phyloP scores from a whole-genome alignment of 2,329 filamentous ascomycete genomes.

The Dendryphion nanum region DNA sequence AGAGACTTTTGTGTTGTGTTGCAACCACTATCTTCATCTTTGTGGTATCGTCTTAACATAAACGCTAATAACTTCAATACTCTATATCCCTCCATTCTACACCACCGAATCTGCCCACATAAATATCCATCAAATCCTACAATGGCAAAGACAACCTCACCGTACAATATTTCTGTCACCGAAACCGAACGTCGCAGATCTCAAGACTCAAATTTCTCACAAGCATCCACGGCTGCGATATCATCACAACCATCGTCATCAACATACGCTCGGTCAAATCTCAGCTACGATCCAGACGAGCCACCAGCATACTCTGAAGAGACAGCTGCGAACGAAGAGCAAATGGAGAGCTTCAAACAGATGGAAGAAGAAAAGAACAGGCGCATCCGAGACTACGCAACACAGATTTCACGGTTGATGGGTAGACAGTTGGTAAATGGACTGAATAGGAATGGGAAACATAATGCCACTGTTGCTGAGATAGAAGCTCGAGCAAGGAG shows the following conservation, averaged over 20 bases:
- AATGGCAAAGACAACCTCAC: not conserved
- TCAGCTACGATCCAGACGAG: not conserved
- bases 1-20: too few relatives aligned
- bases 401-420: conserved; percentile 7
- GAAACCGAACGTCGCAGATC: not conserved
- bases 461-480: too few relatives aligned
- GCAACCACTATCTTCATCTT: too few relatives aligned
- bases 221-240: not conserved
- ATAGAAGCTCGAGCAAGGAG: too few relatives aligned
- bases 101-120: not conserved
- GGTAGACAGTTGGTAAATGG: conserved; percentile 7
- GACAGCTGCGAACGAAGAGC: not conserved
- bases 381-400: conserved; percentile 9
- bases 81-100: too few relatives aligned
- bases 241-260: not conserved
- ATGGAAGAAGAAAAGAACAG: conserved; percentile 2
- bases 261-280: not conserved
- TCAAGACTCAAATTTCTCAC: not conserved
- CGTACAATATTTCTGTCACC: not conserved
- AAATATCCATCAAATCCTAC: not conserved
- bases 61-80: too few relatives aligned
- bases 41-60: too few relatives aligned
- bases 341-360: not conserved
- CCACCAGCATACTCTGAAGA: not conserved
- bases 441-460: conserved; percentile 3